A percentile compares a stretch with the other conserved stretches of the same genome.
Evolutionary conservation across 768 basidiomycete genomes (phyloP).

Genomic region (Russula foetens): DNA sequence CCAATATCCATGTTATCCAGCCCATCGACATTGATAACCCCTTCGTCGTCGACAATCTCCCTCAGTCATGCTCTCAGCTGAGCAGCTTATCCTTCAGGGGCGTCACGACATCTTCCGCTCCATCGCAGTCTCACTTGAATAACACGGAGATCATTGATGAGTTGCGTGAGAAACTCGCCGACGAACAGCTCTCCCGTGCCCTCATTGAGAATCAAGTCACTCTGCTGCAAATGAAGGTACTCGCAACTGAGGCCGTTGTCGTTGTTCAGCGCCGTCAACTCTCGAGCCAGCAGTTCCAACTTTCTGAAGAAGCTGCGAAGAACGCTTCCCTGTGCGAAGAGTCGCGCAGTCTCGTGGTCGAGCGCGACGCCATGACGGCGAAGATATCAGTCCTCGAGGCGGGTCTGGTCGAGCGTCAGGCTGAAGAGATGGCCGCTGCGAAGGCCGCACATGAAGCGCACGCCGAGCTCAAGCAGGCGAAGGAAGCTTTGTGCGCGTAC

Average conservation of each 20-base stretch:
- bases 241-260: slow-evolving; percentile 5
- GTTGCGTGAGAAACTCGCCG: background rate
- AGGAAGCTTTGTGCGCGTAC: background rate
- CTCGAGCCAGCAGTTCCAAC: background rate
- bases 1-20: background rate
- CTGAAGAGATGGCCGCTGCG: background rate
- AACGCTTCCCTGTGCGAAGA: too few relatives aligned
- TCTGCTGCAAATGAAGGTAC: background rate
- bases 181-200: background rate
- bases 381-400: background rate
- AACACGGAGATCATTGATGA: background rate
- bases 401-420: background rate
- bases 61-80: background rate
- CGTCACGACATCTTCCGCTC: background rate
- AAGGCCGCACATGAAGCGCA: background rate
- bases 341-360: background rate
- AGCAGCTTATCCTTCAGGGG: too few relatives aligned
- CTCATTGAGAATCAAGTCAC: background rate
- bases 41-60: background rate
- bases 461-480: background rate
- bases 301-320: background rate
- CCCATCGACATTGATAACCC: background rate
- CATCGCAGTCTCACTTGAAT: background rate
- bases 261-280: slow-evolving; percentile 3
- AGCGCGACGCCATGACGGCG: background rate